Base-by-base conservation (phyloP, 179 eudicot genomes). In the Beta lomatogona region DNA sequence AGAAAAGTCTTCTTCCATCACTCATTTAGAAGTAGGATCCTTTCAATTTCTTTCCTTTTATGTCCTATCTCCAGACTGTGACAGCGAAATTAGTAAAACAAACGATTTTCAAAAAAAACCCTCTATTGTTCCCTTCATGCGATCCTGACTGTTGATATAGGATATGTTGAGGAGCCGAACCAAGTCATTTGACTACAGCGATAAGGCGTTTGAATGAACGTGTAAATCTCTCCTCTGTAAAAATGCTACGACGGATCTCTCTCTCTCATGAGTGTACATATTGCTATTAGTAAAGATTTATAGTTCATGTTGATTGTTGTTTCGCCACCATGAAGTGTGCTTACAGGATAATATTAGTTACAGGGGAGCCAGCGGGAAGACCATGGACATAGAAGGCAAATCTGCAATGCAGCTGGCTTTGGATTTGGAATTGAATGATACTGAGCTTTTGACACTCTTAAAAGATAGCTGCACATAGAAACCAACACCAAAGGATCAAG, bases 331-430 rank as follows among this genome's bases (percentile, higher is more conserved):
- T 61, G 50, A 69, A 64, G 0, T 63, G 72, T 63, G 75, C 74
- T 64, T 54, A 59, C 61, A 22, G 13, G 57, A 9, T 21, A 19
- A 14, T 36, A 5, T 61, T 71, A 75, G 57, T 73, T 57, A 80
- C 87, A 94, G 98, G 90, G 98, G 98, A 76, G 97, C 93, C 14
- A 81, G 89, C 82, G 85, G 93, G 73, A 86, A 81, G 71, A 90
- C 89, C 41, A 55, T 77, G 71, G 97, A 90, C 84, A 84, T 57
- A 63, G 90, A 88, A 60, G 98, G 97, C 75, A 91, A 87, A 87
- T 88, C 93, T 21, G 89, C 97, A 74, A 78, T 84, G 71, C 91
- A 90, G 83, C 87, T 92, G 77, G 84, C 87, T 18, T 36, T 64
- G 69, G 93, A 92, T 83, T 72, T 79, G 22, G 77, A 78, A 31